Evolutionary conservation across 108 stramenopile species (phyloP).

Genomic region (Skeletonema grethae): DNA sequence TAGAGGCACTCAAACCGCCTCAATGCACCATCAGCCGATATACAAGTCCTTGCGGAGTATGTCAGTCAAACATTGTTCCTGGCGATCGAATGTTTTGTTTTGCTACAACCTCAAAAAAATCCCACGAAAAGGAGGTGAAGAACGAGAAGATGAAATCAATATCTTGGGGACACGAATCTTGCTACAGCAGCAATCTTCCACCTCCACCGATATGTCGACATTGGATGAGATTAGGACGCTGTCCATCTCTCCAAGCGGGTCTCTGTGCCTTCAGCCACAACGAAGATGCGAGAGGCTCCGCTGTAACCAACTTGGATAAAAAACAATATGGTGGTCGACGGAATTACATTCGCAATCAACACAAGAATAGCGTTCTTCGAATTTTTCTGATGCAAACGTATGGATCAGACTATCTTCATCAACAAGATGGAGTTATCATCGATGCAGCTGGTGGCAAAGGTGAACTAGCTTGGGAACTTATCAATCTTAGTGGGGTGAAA

Average conservation of each 20-base stretch:
- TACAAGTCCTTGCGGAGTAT: constrained; percentile 36
- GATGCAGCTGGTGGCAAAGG: constrained; percentile 53
- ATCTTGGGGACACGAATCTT: constrained; percentile 33
- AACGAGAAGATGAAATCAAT: not conserved
- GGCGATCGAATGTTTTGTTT: constrained; percentile 43
- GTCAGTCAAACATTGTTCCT: constrained; percentile 5
- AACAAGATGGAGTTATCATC: constrained; percentile 14
- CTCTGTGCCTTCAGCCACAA: constrained; percentile 28
- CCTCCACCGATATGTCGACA: constrained; percentile 39
- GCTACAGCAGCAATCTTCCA: constrained; percentile 17
- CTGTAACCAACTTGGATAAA: constrained; percentile 9
- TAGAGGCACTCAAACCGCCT: too few relatives aligned
- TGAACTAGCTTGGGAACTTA: constrained; percentile 39
- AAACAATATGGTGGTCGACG: constrained; percentile 34
- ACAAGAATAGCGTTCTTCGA: constrained; percentile 47
- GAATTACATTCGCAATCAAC: constrained; percentile 32
- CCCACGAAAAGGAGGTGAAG: too few relatives aligned
- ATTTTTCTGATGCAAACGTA: constrained; percentile 46
- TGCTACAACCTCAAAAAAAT: not conserved
- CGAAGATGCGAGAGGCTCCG: constrained; percentile 1
- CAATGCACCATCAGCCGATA: too few relatives aligned
- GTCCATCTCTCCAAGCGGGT: constrained; percentile 21
- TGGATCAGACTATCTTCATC: constrained; percentile 31
- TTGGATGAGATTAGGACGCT: constrained; percentile 35
- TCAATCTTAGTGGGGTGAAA: constrained; percentile 34